These are phyloP conservation scores for Wolfiporia cocos DNA, from an alignment of 1,284 basidiomycete genomes.

Conservation along the genomic window DNA sequence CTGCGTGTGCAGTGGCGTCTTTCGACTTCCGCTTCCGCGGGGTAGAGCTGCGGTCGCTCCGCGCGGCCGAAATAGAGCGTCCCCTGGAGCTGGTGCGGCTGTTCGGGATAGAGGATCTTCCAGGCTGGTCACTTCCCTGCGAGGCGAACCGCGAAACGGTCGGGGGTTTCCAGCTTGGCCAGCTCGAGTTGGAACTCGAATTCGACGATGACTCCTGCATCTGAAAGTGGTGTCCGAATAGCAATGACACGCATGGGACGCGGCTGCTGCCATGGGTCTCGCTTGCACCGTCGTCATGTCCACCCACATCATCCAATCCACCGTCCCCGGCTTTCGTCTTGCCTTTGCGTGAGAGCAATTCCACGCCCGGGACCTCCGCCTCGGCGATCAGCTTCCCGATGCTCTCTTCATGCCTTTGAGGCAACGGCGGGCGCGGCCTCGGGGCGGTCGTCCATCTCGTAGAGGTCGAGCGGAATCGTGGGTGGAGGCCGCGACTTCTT, in stretches of 20 bases:
- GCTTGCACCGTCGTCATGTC: no score
- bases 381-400: conserved; percentile 22
- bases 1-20: no score
- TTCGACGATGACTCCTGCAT: conserved; percentile 33
- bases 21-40: conserved; percentile 26
- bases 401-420: conserved; percentile 27
- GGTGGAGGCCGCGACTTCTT: conserved; percentile 68
- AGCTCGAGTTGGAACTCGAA: conserved; percentile 7
- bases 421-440: conserved; percentile 8
- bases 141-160: conserved; percentile 34
- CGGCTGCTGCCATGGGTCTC: no score
- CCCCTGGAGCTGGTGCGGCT: conserved; percentile 22
- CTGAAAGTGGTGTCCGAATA: conserved; percentile 25
- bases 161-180: conserved; percentile 15
- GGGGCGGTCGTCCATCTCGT: conserved; percentile 38
- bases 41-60: no score
- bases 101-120: conserved; percentile 14
- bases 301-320: no score
- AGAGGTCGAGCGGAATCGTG: conserved; percentile 39
- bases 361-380: conserved; percentile 11
- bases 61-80: conserved; percentile 23
- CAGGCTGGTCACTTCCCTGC: conserved; percentile 27
- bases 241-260: conserved; percentile 22
- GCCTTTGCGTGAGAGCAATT: conserved; percentile 14
- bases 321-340: background rate